phyloP scores from a whole-genome alignment of 2,329 filamentous ascomycete genomes.

The Alternaria postmessia region DNA sequence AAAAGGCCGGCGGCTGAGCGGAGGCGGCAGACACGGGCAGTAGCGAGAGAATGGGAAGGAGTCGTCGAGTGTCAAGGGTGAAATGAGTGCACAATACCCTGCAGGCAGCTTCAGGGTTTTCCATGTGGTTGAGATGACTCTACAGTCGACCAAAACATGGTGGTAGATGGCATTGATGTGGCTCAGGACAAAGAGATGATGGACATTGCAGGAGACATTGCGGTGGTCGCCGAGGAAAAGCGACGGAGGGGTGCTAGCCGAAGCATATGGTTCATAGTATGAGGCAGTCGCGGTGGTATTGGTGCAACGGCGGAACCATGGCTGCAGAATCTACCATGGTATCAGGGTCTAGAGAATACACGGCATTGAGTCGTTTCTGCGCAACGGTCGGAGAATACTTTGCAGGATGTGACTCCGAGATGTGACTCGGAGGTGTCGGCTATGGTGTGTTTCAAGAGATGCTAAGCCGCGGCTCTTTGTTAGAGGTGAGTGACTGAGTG shows the following conservation, averaged over 20 bases:
- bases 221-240: neutral
- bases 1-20: neutral
- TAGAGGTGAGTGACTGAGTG: neutral
- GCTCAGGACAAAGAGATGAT: neutral
- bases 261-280: neutral
- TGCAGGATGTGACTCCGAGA: neutral
- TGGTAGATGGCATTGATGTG: neutral
- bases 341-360: neutral
- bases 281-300: neutral
- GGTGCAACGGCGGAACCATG: neutral
- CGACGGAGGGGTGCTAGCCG: neutral
- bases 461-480: slow-evolving; percentile 15
- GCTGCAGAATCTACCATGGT: neutral
- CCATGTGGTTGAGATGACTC: neutral
- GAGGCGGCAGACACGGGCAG: slow-evolving; percentile 13
- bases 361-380: neutral
- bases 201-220: neutral
- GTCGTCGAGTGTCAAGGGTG: neutral
- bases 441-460: slow-evolving; percentile 32
- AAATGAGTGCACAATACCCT: slow-evolving; percentile 14
- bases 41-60: slow-evolving; percentile 21
- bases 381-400: slow-evolving; percentile 7
- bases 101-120: neutral
- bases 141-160: neutral
- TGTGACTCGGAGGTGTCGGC: neutral